Evolutionary conservation across 1,284 basidiomycete species (phyloP).

Genomic region (Apiotrichum siamense): DNA sequence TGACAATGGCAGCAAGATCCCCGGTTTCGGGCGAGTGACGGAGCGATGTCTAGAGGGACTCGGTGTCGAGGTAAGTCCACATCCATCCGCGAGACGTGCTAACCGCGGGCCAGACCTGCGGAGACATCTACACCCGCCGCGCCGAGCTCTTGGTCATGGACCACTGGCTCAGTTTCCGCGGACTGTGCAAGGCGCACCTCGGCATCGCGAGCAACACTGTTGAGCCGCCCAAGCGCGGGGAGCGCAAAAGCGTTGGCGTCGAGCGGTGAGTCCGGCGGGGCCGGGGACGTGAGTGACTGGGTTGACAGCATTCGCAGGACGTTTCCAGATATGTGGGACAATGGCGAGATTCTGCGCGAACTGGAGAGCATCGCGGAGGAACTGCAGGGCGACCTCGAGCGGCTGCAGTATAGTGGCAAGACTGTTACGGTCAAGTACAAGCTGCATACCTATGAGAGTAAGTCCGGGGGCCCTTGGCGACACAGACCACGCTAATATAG

Average conservation of each 20-base stretch:
- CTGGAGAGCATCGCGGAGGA: slow-evolving; percentile 72
- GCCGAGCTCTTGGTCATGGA: slow-evolving; percentile 70
- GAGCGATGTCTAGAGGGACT: slow-evolving; percentile 79
- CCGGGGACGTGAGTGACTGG: not conserved
- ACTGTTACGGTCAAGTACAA: slow-evolving; percentile 48
- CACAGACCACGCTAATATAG: slow-evolving; percentile 11
- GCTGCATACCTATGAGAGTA: slow-evolving; percentile 46
- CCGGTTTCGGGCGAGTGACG: slow-evolving; percentile 79
- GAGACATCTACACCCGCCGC: slow-evolving; percentile 71
- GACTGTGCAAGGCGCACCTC: slow-evolving; percentile 67
- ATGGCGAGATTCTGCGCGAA: slow-evolving; percentile 62
- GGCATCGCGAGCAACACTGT: slow-evolving; percentile 80
- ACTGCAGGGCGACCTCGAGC: slow-evolving; percentile 68
- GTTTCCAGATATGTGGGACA: slow-evolving; percentile 62
- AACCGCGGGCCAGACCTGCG: slow-evolving; percentile 63
- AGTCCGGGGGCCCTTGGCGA: not conserved
- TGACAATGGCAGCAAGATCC: slow-evolving; percentile 51
- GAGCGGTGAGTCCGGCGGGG: slow-evolving; percentile 59
- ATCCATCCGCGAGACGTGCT: not conserved
- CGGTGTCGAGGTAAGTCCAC: slow-evolving; percentile 64
- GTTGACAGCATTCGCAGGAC: no score
- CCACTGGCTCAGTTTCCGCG: slow-evolving; percentile 70
- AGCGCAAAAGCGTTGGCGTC: slow-evolving; percentile 80
- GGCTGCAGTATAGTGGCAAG: slow-evolving; percentile 47
- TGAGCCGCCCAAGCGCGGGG: slow-evolving; percentile 64